These are phyloP conservation scores for Malus hybrid DNA, from an alignment of 331 rosid species.

Conservation along the genomic window DNA sequence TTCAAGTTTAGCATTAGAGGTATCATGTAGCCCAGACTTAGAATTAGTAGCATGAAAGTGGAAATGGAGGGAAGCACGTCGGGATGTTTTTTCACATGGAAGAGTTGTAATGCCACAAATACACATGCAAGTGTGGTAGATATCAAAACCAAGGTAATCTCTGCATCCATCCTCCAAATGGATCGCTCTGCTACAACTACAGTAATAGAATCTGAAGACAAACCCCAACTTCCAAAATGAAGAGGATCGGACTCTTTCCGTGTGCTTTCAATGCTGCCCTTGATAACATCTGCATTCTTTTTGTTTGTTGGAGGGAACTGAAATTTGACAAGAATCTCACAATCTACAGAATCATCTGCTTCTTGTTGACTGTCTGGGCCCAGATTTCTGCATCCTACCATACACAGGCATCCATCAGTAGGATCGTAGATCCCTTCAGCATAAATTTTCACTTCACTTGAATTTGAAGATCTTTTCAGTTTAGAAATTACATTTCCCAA, in stretches of 20 bases:
- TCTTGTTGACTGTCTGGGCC: background rate
- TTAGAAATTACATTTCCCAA: background rate
- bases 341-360: constrained; percentile 24
- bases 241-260: constrained; percentile 33
- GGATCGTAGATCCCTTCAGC: constrained; percentile 54
- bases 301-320: constrained; percentile 25
- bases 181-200: background rate
- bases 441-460: constrained; percentile 8
- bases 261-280: constrained; percentile 44
- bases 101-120: constrained; percentile 37
- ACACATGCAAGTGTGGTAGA: constrained; percentile 47
- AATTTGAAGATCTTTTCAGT: background rate
- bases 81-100: constrained; percentile 41
- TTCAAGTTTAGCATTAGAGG: constrained; percentile 56
- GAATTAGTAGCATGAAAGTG: constrained; percentile 39
- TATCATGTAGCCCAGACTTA: constrained; percentile 31
- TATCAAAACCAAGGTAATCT: constrained; percentile 40
- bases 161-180: constrained; percentile 43
- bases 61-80: constrained; percentile 45
- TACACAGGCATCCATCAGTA: constrained; percentile 47
- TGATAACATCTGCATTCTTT: constrained; percentile 4
- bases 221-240: constrained; percentile 26
- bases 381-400: constrained; percentile 45
- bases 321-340: constrained; percentile 38
- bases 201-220: constrained; percentile 26